A percentile compares a stretch with the other conserved stretches of the same genome.
Evolutionary conservation across 352 stramenopile genomes (phyloP).

Genomic region (Pythium diclinum): DNA sequence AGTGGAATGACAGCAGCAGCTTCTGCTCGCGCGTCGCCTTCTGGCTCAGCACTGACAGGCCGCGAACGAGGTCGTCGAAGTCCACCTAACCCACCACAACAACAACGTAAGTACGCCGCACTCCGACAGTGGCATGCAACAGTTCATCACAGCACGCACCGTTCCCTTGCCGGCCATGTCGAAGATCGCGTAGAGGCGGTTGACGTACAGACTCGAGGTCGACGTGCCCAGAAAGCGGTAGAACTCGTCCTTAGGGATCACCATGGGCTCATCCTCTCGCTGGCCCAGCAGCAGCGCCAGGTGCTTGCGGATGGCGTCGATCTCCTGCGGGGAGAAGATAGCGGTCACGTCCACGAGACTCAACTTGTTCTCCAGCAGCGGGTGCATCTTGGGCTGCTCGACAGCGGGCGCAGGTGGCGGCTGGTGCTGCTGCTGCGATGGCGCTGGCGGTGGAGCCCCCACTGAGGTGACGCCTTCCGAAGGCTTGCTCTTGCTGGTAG

Average conservation of each 20-base stretch:
- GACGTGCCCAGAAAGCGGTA: conserved; percentile 75
- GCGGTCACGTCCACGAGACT: conserved; percentile 65
- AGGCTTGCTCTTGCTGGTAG: conserved; percentile 14
- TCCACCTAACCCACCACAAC: conserved; percentile 43
- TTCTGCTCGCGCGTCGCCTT: conserved; percentile 86
- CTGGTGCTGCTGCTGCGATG: conserved; percentile 18
- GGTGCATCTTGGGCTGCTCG: conserved; percentile 26
- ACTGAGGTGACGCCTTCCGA: neutral
- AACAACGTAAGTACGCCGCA: conserved; percentile 2
- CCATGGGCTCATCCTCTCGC: conserved; percentile 61
- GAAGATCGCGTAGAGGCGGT: conserved; percentile 86
- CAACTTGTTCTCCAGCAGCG: conserved; percentile 66
- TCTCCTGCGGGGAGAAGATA: conserved; percentile 75
- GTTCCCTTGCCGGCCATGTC: conserved; percentile 75
- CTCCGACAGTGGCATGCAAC: neutral
- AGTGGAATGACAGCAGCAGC: conserved; percentile 82
- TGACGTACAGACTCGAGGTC: conserved; percentile 77
- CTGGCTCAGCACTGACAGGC: conserved; percentile 77
- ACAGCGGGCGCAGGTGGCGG: conserved; percentile 11
- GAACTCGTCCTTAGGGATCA: conserved; percentile 85
- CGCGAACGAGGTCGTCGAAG: conserved; percentile 81
- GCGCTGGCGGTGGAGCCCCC: conserved; percentile 8
- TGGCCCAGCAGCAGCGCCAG: conserved; percentile 62
- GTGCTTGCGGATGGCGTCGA: conserved; percentile 78
- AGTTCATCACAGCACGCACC: conserved; percentile 26